Base-by-base conservation (phyloP, 768 basidiomycete genomes). In the Mycena leptocephala region DNA sequence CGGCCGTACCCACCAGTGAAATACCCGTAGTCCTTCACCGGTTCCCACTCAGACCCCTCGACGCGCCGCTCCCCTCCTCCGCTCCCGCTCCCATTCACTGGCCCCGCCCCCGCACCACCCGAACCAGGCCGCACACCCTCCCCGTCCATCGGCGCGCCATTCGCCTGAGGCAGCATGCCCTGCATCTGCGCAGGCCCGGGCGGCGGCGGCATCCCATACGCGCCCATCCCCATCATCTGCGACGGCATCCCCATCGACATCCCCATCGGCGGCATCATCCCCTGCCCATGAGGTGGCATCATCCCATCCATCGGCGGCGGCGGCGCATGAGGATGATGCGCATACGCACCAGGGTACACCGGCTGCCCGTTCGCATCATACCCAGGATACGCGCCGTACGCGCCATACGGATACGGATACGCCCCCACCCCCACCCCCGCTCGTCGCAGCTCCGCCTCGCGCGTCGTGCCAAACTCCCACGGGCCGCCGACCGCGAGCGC, bases 401-500 rank as follows among this genome's bases (percentile, higher is more conserved):
- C 67, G 2, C 39, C 65, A 33, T 70, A 75, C 32, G 55, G 32
- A 46, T 66, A 73, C 61, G 48, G 26, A 58, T 72, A 66, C 70
- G 30, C 53, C 41, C 55, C 55, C 33, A 30, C 18, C 32, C n/a
- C 43, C 70, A 70, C 33, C 22, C 16, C 30, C 46, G 56, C 39
- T 62, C 51, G 51, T 61, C 41, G 20, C 43, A n/a, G 32, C 33
- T 58, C 71, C 9, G 28, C 67, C 41, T 51, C 72, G 30, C 72
- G 46, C 51, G 74, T 78, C 67, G 77, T 78, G 5, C 77, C 77
- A 55, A 78, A 78, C 62, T 78, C 77, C 74, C 74, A 78, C 56
- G 28, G 48, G 5, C 55, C 74, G 1, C 70, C 70, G 9, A 61
- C 22, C 28, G 37, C 69, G 9, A 61, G 26, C 28, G 37, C 69